Base-by-base conservation (phyloP, 1,284 basidiomycete species). In the Termitomyces sp. region DNA sequence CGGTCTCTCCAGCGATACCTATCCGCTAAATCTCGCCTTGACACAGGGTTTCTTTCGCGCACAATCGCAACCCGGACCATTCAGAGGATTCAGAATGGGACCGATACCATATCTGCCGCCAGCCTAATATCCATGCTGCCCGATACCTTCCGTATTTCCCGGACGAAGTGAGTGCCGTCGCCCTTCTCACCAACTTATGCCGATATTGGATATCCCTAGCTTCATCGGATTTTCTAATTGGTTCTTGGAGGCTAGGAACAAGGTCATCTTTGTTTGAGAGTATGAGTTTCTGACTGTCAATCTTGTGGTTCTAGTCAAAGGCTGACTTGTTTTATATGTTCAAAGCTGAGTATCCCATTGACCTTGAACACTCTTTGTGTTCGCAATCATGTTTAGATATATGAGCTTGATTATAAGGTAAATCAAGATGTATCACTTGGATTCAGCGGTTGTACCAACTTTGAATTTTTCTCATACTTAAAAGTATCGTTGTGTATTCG, bases 31-130 rank as follows among this genome's bases (percentile, higher is more conserved):
- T 46, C 34, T 53, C 26, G 31, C 39, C 10, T 34, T n/a, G 15
- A 34, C 19, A 9, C 30, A 62, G 61, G 58, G 50, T 68, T 9
- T 64, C 64, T 3, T 68, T 67, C 36, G 66, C 64, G 2, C 62
- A 65, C 24, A 63, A 62, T 39, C 58, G 62, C 9, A 45, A 64
- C 30, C 64, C 67, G 5, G 62, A 61, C 30, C 43, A 49, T 45
- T 41, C 30, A 13, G 34, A 13, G 6, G 50, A 40, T 28, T 54
- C 58, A 10, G 24, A 28, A n/a, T 62, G 61, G 58, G 47, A 50
- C 8, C 50, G 39, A 17, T 62, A 62, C 31, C 38, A 28, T 1
- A 36, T 28, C n/a, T 39, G 43, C 41, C 6, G 55, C 45, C 6
- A 47, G 30, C 15, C 13, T 43, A n/a, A 53, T 53, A 15, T 53